Percentiles rank a stretch among this genome's conserved stretches.
Evolutionary conservation across 2,329 filamentous ascomycete species (phyloP).

Genomic region (Lasiodiplodia theobromae): DNA sequence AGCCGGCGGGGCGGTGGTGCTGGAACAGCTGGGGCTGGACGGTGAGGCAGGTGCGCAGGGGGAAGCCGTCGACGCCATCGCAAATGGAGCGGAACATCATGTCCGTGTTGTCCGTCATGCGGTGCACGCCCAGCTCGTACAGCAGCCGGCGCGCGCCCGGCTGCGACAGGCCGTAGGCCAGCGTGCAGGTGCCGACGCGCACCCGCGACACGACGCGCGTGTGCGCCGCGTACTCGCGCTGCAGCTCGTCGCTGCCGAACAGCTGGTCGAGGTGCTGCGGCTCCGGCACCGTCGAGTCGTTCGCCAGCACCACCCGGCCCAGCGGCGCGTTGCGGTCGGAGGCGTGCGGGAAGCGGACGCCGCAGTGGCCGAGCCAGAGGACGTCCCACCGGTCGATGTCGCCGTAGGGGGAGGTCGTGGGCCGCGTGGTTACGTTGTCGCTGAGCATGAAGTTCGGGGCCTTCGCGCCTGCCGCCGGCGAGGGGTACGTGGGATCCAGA

Average conservation of each 20-base stretch:
- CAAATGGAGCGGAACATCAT: conserved; percentile 42
- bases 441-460: conserved; percentile 29
- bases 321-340: conserved; percentile 30
- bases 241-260: conserved; percentile 31
- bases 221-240: conserved; percentile 31
- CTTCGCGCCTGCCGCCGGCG: conserved; percentile 25
- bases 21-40: conserved; percentile 39
- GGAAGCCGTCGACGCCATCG: conserved; percentile 34
- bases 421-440: conserved; percentile 24
- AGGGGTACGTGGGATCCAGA: conserved; percentile 33
- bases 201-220: conserved; percentile 32
- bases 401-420: conserved; percentile 40
- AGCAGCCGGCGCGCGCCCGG: conserved; percentile 38
- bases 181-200: conserved; percentile 28
- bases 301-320: conserved; percentile 34
- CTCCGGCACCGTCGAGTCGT: conserved; percentile 37
- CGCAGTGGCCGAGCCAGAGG: conserved; percentile 47
- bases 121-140: conserved; percentile 39
- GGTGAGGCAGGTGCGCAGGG: conserved; percentile 37
- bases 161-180: conserved; percentile 33
- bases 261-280: conserved; percentile 36
- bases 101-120: conserved; percentile 41
- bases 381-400: conserved; percentile 47
- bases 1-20: conserved; percentile 34
- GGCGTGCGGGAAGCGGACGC: conserved; percentile 33